Evolutionary conservation across 2,329 filamentous ascomycete genomes (phyloP).

Genomic region (Xylariales sp.): DNA sequence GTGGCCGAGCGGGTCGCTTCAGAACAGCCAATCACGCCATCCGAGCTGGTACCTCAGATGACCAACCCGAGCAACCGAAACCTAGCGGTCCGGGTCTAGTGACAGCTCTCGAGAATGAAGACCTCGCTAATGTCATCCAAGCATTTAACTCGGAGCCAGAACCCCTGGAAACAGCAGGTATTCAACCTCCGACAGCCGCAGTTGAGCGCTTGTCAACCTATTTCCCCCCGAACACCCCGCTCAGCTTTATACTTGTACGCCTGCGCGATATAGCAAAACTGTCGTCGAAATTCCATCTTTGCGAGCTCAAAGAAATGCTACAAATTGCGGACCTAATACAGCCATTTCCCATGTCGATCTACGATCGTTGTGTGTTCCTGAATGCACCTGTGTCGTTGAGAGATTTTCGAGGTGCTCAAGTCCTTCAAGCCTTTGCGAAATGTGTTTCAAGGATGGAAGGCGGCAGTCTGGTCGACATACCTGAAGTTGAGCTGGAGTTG

Average conservation of each 20-base stretch:
- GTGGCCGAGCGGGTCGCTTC: constrained; percentile 89
- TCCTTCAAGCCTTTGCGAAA: constrained; percentile 73
- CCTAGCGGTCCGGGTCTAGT: constrained; percentile 71
- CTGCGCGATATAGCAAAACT: constrained; percentile 76
- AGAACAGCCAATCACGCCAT: constrained; percentile 73
- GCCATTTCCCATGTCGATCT: constrained; percentile 73
- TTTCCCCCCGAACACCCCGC: constrained; percentile 82
- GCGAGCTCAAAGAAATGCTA: constrained; percentile 70
- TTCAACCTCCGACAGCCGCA: constrained; percentile 77
- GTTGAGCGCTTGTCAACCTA: constrained; percentile 81
- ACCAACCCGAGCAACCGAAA: constrained; percentile 38
- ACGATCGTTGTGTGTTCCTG: constrained; percentile 81
- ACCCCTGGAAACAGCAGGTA: constrained; percentile 76
- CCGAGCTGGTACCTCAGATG: constrained; percentile 36
- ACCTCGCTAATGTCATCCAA: constrained; percentile 70
- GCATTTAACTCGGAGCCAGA: constrained; percentile 73
- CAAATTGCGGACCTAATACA: constrained; percentile 81
- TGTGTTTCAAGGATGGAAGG: constrained; percentile 75
- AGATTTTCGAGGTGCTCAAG: constrained; percentile 57
- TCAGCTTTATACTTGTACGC: constrained; percentile 83
- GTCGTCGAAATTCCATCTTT: constrained; percentile 77
- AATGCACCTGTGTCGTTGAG: constrained; percentile 74
- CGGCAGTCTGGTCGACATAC: constrained; percentile 78
- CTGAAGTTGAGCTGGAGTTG: constrained; percentile 76
- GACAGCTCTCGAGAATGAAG: constrained; percentile 78